Percentiles rank a stretch among this genome's conserved stretches.
Evolutionary conservation across 2,329 filamentous ascomycete species (phyloP).

Genomic region (Apiospora malaysiana): DNA sequence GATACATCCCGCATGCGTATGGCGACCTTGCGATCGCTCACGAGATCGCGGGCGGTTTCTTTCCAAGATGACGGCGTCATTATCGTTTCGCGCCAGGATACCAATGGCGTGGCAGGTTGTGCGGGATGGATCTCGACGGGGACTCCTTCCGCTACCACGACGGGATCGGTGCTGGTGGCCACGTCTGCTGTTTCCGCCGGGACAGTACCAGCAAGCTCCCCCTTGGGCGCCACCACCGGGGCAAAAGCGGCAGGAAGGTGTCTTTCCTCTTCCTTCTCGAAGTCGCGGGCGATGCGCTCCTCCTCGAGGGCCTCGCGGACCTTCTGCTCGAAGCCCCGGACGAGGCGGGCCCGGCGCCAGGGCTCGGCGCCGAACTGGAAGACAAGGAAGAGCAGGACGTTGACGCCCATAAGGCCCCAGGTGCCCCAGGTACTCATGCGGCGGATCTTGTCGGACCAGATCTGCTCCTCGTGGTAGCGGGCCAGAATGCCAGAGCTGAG

Average conservation of each 20-base stretch:
- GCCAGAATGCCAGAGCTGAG: conserved; percentile 85
- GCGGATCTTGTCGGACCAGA: conserved; percentile 97
- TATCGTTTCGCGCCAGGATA: conserved; percentile 51
- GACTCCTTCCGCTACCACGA: background rate
- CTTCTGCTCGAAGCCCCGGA: conserved; percentile 82
- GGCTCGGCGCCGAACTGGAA: conserved; percentile 92
- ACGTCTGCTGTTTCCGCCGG: background rate
- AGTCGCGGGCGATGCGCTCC: conserved; percentile 50
- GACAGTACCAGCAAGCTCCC: background rate
- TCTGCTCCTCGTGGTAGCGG: conserved; percentile 97
- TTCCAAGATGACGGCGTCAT: conserved; percentile 53
- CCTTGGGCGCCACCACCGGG: background rate
- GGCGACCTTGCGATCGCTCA: conserved; percentile 68
- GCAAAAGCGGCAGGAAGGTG: background rate
- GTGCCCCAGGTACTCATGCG: conserved; percentile 98
- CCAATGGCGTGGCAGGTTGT: conserved; percentile 15
- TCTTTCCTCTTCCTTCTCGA: conserved; percentile 28
- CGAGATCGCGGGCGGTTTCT: conserved; percentile 60
- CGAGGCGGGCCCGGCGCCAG: conserved; percentile 82
- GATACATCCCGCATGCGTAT: conserved; percentile 74
- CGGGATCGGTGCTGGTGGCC: background rate
- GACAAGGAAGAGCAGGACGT: conserved; percentile 85
- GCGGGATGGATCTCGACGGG: background rate
- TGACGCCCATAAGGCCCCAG: conserved; percentile 97
- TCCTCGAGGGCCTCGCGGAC: conserved; percentile 74